Evolutionary conservation across 352 stramenopile genomes (phyloP).

Genomic region (Bremia lactucae): DNA sequence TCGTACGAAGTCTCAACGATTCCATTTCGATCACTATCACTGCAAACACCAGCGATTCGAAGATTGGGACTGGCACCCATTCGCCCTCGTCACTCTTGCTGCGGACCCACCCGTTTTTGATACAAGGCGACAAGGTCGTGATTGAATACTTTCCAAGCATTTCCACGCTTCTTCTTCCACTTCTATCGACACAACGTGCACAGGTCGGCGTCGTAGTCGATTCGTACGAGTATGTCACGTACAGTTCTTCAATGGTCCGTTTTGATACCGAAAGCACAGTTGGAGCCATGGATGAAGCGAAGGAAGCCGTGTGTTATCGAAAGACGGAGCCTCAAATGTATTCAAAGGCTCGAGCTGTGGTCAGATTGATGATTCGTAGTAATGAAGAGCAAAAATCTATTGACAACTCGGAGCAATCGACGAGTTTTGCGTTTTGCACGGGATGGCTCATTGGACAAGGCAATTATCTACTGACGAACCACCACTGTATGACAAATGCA

Average conservation of each 20-base stretch:
- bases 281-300: slow-evolving; percentile 34
- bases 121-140: slow-evolving; percentile 23
- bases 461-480: slow-evolving; percentile 59
- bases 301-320: slow-evolving; percentile 49
- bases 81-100: slow-evolving; percentile 16
- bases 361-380: slow-evolving; percentile 40
- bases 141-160: slow-evolving; percentile 49
- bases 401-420: slow-evolving; percentile 4
- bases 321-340: slow-evolving; percentile 45
- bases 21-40: slow-evolving; percentile 5
- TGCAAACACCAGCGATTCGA: background rate
- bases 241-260: background rate
- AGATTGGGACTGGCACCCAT: background rate
- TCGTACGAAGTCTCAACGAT: slow-evolving; percentile 13
- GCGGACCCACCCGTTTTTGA: slow-evolving; percentile 35
- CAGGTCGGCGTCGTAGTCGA: slow-evolving; percentile 30
- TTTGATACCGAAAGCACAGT: slow-evolving; percentile 33
- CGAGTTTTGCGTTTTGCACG: slow-evolving; percentile 35
- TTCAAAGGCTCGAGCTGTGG: slow-evolving; percentile 32
- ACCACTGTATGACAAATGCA: slow-evolving; percentile 44
- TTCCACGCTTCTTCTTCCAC: slow-evolving; percentile 30
- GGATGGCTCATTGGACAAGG: slow-evolving; percentile 46
- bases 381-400: slow-evolving; percentile 3
- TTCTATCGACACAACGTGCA: slow-evolving; percentile 8
- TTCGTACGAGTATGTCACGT: slow-evolving; percentile 26